Base-by-base conservation (phyloP, 192 early-diverging fungal species). In the Coemansia sp. region DNA sequence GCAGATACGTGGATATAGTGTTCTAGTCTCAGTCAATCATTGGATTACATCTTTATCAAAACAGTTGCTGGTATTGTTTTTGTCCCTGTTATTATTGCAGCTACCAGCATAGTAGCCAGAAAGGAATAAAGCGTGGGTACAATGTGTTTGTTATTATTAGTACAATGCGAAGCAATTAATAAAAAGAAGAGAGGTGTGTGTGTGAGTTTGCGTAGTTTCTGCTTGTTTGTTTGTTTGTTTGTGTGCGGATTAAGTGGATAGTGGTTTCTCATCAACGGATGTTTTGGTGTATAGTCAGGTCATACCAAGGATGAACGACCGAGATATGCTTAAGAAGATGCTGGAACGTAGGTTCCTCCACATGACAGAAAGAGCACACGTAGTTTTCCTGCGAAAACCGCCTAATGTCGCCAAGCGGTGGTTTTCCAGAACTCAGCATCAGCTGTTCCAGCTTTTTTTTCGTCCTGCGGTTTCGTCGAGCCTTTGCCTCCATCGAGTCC, bases 351-450 rank as follows among this genome's bases (percentile, higher is more conserved):
- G 68, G 55, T 53, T 69, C 44, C 14, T 73, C 71, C 6, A 9
- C 25, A n/a, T 53, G 40, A 37, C 77, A 79, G 42, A 79, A 79
- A 50, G 77, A 66, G 41, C 77, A 79, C 20, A 65, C 68, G 38
- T 79, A 79, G 69, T 79, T 79, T 64, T 70, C 68, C 69, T 79
- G 77, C 22, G 61, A 14, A 50, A 79, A 79, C 40, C 77, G 9
- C 2, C 12, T 16, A 51, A 56, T 7, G 25, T 65, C 57, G 12
- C 51, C 61, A 4, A 71, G 64, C 17, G 51, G 22, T 10, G 51
- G 51, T 12, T 12, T 54, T 4, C 20, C 7, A 9, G 51, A 12
- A 22, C 9, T 54, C 14, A 22, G 7, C 2, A 54, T 7, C 5
- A 54, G 8, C 19, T 54, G 51, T 9, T 54, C 51, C 22, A 25